Base-by-base conservation (phyloP, 495 filamentous ascomycete species). In the Aspergillus incahuasiensis region DNA sequence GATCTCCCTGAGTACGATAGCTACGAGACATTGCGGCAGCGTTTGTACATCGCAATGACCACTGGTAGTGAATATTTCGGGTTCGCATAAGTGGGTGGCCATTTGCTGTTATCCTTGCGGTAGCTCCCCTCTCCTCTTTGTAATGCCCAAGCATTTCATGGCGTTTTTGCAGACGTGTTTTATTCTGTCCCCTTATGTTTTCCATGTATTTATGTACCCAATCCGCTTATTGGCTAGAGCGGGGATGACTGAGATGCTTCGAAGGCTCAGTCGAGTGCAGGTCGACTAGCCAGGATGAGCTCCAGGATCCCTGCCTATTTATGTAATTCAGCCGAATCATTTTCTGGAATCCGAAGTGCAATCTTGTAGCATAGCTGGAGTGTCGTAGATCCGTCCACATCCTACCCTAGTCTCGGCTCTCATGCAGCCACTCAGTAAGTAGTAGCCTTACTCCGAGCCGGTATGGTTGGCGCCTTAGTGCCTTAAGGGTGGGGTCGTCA, bases 1-100 rank as follows among this genome's bases (percentile, higher is more conserved):
- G 94, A 99, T 78, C 85, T 99, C 59, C 94, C 94, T 56, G 94
- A 99, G 71, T 99, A 97, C 67, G 95, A 97, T 60, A 95, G 83
- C 67, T 99, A 99, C 68, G 94, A 99, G 58, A 79, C 80, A 64
- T 82, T 99, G 42, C 82, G 95, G 28, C 82, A 89, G 62, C 89
- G 92, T 60, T 74, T 97, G 48, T 87, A 95, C 69, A 96, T 89
- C 34, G 94, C 95, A 56, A 92, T 97, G 72, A 97, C 95, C 4
- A 84, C 91, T 54, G 94, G 94, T 38, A 91, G 89, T 75, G 92
- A 97, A 67, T 97, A 97, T 75, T 97, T 99, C 72, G 94, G 95
- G 49, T 97, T 99, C 72, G 94, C 95, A 64, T 97, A 74, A 63
- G 71, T 39, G 48, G 57, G 53, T 55, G 49, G 53, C 52, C 47